Base-by-base conservation (phyloP, 495 filamentous ascomycete genomes). In the Penicillium tannophilum region DNA sequence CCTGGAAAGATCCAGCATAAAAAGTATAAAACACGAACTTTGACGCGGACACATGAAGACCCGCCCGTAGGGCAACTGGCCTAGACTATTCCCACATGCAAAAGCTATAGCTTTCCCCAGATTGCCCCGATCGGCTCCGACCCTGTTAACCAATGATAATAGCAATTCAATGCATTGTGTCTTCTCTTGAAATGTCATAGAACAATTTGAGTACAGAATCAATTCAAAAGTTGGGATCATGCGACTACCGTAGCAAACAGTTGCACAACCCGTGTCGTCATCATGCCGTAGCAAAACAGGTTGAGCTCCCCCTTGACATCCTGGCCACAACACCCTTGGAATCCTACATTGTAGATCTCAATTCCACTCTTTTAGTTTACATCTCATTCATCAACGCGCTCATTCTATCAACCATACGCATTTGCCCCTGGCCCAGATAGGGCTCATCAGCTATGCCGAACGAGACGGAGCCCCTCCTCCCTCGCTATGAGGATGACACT, bases 401-500 rank as follows among this genome's bases (percentile, higher is more conserved):
- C 26, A 9, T 17, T 16, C 6, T 16, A 39, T 39, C 19, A 23
- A 44, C 16, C 20, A 54, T 17, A 35, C 33, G 6, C 31, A 20
- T 31, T 14, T 23, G 8, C 16, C 33, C 35, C 41, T 41, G 42
- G 41, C 41, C 3, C 28, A 26, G 9, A 9, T 8, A 33, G 53
- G 53, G 39, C 14, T 47, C 53, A 45, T 47, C 65, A 74, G 12
- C 58, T 52, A 82, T 88, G 81, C 66, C 79, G 19, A 76, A 75
- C 60, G 88, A 91, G 61, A 86, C 81, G 19, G 83, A 93, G 61
- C 91, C 92, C 43, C 81, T 97, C 30, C 85, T 97, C 31, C 88
- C 92, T 63, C 88, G 86, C 61, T 96, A 97, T 75, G 81, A 87
- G 59, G 88, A 94, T 71, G 90, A 93, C 62, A 96, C 92, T 9